Percentiles rank a stretch among this genome's conserved stretches.
Evolutionary conservation across 1,284 basidiomycete genomes (phyloP).

Genomic region (Trichosporon asahii): DNA sequence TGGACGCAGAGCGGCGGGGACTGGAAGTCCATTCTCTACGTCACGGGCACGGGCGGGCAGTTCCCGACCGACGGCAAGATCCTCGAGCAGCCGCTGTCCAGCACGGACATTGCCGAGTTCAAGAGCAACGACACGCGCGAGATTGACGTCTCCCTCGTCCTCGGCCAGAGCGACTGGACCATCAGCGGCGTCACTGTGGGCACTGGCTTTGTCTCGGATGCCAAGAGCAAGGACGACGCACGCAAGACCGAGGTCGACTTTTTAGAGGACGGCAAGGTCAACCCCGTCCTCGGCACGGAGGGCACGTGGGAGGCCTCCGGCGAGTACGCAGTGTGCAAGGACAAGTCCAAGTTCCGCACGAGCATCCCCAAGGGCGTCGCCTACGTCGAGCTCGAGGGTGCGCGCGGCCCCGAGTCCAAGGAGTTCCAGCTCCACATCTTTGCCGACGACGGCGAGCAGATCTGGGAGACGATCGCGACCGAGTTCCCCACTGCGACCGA

Average conservation of each 20-base stretch:
- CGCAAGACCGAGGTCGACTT: not conserved
- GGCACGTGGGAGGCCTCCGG: not conserved
- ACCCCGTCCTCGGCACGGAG: conserved; percentile 4
- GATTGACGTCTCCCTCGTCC: not conserved
- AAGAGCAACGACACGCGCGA: conserved; percentile 3
- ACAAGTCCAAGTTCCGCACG: not conserved
- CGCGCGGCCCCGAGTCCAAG: not conserved
- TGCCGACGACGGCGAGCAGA: conserved; percentile 87
- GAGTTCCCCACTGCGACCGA: not conserved
- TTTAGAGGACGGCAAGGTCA: not conserved
- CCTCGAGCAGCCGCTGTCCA: not conserved
- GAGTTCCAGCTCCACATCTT: conserved; percentile 63
- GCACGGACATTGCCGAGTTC: not conserved
- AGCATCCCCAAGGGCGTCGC: conserved; percentile 5
- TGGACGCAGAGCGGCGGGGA: not conserved
- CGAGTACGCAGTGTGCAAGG: conserved; percentile 2
- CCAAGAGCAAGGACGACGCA: conserved; percentile 5
- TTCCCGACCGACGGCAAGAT: conserved; percentile 2
- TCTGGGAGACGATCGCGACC: conserved; percentile 8
- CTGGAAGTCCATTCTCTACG: not conserved
- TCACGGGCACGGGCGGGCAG: conserved; percentile 1
- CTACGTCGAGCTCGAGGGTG: conserved; percentile 3
- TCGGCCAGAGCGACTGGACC: conserved; percentile 6
- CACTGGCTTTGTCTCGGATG: not conserved
- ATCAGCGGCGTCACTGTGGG: not conserved